phyloP scores from a whole-genome alignment of 176 grass and related monocot genomes.

The Melocanna baccifera region DNA sequence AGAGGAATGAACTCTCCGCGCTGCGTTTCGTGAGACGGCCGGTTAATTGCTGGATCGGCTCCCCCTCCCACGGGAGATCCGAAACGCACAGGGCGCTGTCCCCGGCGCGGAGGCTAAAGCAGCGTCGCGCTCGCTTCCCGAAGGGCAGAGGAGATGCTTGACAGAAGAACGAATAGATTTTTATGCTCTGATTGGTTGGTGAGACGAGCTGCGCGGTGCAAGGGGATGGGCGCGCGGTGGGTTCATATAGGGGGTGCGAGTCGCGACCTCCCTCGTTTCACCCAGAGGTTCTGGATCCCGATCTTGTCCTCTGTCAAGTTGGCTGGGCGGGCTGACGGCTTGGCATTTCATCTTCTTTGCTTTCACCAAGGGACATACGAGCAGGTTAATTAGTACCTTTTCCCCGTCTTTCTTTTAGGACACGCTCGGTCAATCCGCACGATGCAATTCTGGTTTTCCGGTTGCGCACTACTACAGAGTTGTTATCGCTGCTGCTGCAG shows the following conservation, averaged over 20 bases:
- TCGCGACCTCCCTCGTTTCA: neutral
- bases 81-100: slow-evolving; percentile 16
- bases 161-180: neutral
- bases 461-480: neutral
- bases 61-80: neutral
- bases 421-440: neutral
- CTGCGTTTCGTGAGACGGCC: neutral
- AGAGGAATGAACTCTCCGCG: slow-evolving; percentile 7
- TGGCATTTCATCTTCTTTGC: neutral
- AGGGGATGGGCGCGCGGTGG: neutral
- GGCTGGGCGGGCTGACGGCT: neutral
- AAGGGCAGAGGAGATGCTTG: neutral
- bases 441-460: neutral
- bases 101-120: slow-evolving; percentile 39
- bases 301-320: neutral
- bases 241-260: slow-evolving; percentile 6
- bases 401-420: neutral
- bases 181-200: slow-evolving; percentile 1
- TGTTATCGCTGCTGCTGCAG: neutral
- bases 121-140: neutral
- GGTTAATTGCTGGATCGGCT: neutral
- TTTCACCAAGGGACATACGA: neutral
- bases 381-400: neutral
- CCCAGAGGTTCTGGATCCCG: neutral
- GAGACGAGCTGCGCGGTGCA: neutral